Conservation (phyloP, 768 basidiomycete genomes). For the Suillus variegatus region DNA sequence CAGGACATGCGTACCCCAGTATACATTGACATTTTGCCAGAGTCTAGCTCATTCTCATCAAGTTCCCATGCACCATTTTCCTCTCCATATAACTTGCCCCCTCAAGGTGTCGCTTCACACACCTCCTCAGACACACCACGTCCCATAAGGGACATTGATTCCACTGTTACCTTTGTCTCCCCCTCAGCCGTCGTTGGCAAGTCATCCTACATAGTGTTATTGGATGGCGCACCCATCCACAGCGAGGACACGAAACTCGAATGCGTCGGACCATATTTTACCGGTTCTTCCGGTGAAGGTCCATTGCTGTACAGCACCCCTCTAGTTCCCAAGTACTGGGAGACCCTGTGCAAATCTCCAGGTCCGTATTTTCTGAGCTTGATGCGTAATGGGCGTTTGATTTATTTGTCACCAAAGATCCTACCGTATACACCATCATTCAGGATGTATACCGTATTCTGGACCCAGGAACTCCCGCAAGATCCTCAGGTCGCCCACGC, state of each 20-base stretch:
- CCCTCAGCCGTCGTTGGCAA: constrained; percentile 47
- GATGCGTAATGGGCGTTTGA: constrained; percentile 17
- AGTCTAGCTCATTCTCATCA: constrained; percentile 12
- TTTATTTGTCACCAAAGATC: constrained; percentile 44
- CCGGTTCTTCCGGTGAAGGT: constrained; percentile 23
- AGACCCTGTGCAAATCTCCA: constrained; percentile 51
- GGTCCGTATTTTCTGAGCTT: constrained; percentile 35
- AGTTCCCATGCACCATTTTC: neutral
- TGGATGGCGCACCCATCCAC: constrained; percentile 49
- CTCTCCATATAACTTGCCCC: neutral
- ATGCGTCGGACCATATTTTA: constrained; percentile 36
- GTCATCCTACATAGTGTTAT: constrained; percentile 57
- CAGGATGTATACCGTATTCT: constrained; percentile 54
- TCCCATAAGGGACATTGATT: constrained; percentile 59
- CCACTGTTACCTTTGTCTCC: constrained; percentile 66
- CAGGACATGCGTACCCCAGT: constrained; percentile 30
- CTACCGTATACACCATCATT: constrained; percentile 63
- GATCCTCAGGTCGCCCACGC: constrained; percentile 23
- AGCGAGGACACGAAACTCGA: constrained; percentile 46
- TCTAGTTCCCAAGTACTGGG: constrained; percentile 69
- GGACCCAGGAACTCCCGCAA: constrained; percentile 24
- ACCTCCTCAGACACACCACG: constrained; percentile 40
- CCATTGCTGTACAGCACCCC: constrained; percentile 58
- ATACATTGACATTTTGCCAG: constrained; percentile 35
- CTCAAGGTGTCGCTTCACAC: neutral